A percentile compares a stretch with the other conserved stretches of the same genome.
phyloP scores from a whole-genome alignment of 2,329 filamentous ascomycete genomes.

The Nigrospora osmanthi region DNA sequence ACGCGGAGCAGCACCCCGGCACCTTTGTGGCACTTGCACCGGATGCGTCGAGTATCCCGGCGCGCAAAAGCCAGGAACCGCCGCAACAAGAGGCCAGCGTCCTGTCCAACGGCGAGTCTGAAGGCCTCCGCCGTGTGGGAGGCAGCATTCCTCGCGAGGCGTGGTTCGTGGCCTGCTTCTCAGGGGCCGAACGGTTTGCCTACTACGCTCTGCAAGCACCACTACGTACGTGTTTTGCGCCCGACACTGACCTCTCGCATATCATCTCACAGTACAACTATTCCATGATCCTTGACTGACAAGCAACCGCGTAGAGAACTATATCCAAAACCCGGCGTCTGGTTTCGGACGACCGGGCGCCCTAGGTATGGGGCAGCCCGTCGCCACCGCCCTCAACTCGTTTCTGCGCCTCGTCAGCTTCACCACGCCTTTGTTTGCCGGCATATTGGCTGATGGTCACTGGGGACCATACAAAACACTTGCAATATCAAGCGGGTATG shows the following conservation, averaged over 20 bases:
- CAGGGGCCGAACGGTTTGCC: background rate
- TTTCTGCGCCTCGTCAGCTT: background rate
- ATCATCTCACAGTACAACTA: no score
- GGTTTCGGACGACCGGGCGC: background rate
- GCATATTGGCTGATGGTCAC: background rate
- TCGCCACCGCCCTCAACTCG: background rate
- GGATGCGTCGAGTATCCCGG: no score
- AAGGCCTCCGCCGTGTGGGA: background rate
- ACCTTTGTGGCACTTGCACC: no score
- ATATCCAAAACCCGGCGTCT: background rate
- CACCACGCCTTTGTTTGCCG: background rate
- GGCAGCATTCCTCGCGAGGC: background rate
- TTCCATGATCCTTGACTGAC: background rate
- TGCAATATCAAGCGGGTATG: background rate
- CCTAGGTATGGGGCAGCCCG: background rate
- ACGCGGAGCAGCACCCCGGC: no score
- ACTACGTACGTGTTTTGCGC: background rate
- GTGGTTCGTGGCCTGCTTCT: background rate
- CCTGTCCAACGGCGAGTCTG: background rate
- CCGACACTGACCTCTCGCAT: no score
- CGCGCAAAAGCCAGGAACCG: background rate
- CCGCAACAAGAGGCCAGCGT: background rate
- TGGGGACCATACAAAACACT: background rate
- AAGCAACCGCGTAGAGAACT: background rate
- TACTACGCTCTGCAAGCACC: background rate